Evolutionary conservation across 208 protist genomes (phyloP), one percentile per base, ranked within the genome.

Genomic region (Wallacemonas sp.): DNA sequence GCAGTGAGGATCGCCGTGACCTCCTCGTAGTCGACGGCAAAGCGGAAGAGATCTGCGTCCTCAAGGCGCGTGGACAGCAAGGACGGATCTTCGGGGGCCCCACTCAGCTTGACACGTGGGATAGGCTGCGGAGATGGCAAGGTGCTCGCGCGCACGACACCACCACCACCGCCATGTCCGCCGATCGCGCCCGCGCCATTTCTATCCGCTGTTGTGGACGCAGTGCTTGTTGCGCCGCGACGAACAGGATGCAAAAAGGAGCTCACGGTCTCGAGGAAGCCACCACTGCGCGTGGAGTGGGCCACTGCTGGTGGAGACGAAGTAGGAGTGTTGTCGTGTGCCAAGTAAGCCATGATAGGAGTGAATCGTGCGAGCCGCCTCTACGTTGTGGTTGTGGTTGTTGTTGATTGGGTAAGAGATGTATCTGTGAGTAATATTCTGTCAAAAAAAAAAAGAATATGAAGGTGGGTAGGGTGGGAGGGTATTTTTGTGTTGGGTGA

Each of bases 1-100:
- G 67, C 70, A 24, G 60, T 66, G 39, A 92, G 67, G 48, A 92
- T 57, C 23, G 48, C 64, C 30, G 74, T 57, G 21, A 92, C 54
- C 23, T 92, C 81, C 5, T 44, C 27, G 63, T 74, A 87, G 65
- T 92, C 76, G 2, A 86, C 76, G 1, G 76, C 85, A 17, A 58
- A 54, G 23, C 61, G 63, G 67, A 85, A 87, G 24, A 87, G 67
- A 17, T 68, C 65, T 1, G 49, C 70, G 60, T 91, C 85, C 14
- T 58, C 52, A 2, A 58, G 66, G 58, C 29, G 52, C 30, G 52
- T 58, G 6, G 52, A 58, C 9, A 58, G 29, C 6, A 26, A 17
- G 8, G 30, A 21, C 17, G 52, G 52, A 30, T 58, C 52, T 8
- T 41, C 17, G 34, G 52, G 52, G 4, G 52, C 30, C 3, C 32